These are phyloP conservation scores for Triticum timopheevii DNA, from an alignment of 176 grass and related monocot genomes.

Conservation along the genomic window DNA sequence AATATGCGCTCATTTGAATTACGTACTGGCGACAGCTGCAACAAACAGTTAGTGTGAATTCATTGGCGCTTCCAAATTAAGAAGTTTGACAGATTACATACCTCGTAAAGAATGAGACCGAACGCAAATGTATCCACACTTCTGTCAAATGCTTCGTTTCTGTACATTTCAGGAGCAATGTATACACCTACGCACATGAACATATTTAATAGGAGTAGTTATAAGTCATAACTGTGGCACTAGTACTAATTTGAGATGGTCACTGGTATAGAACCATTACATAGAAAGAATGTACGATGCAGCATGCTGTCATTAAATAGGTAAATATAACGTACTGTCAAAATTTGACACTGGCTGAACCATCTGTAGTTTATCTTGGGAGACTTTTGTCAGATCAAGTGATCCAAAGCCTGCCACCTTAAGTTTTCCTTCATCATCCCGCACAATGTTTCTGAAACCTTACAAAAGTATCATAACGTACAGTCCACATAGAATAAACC, in stretches of 20 bases:
- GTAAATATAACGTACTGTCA: constrained; percentile 63
- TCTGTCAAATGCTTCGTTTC: constrained; percentile 78
- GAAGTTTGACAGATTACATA: constrained; percentile 7
- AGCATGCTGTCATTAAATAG: constrained; percentile 2
- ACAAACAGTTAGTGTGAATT: not conserved
- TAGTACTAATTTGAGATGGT: not conserved
- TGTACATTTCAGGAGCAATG: constrained; percentile 83
- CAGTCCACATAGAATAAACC: constrained; percentile 37
- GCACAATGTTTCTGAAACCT: constrained; percentile 97
- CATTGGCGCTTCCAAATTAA: not conserved
- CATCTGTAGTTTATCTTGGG: constrained; percentile 62
- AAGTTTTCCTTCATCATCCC: constrained; percentile 83
- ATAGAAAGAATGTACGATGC: constrained; percentile 7
- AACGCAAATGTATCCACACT: constrained; percentile 87
- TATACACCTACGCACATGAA: constrained; percentile 57
- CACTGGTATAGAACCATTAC: not conserved
- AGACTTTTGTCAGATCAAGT: constrained; percentile 63
- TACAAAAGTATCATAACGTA: constrained; percentile 74
- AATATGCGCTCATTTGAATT: not conserved
- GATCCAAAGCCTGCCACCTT: constrained; percentile 88
- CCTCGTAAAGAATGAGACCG: constrained; percentile 94
- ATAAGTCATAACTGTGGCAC: not conserved
- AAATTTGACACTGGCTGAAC: constrained; percentile 39
- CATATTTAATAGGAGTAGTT: not conserved
- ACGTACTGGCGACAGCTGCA: not conserved